phyloP scores from a whole-genome alignment of 148 eudicot species.

The Vaccinium darrowii region DNA sequence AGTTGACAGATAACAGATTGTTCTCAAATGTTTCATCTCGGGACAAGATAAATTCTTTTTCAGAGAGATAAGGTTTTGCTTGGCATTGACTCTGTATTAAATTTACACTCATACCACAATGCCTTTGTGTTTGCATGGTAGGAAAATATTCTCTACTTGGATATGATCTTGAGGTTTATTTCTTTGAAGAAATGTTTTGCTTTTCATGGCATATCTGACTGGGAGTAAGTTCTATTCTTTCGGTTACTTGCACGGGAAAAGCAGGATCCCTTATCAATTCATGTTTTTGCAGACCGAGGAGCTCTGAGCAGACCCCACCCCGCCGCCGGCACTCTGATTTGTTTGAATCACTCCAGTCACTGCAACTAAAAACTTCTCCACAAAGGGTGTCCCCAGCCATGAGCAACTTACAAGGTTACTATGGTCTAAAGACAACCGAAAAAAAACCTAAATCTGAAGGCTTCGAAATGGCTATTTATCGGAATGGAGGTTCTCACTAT shows the following conservation, averaged over 20 bases:
- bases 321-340: constrained; percentile 54
- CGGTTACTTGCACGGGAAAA: not conserved
- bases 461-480: constrained; percentile 72
- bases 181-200: not conserved
- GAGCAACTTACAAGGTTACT: constrained; percentile 74
- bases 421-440: constrained; percentile 47
- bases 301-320: constrained; percentile 51
- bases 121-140: not conserved
- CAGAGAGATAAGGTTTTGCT: not conserved
- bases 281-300: constrained; percentile 48
- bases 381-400: constrained; percentile 68
- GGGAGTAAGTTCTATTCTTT: not conserved
- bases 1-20: not conserved
- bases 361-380: constrained; percentile 51
- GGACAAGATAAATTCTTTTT: not conserved
- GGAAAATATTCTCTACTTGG: not conserved
- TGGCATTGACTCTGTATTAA: not conserved
- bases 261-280: not conserved
- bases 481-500: constrained; percentile 41
- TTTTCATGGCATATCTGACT: not conserved
- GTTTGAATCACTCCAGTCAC: constrained; percentile 60
- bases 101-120: not conserved
- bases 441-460: constrained; percentile 44
- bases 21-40: not conserved
- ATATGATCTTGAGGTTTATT: not conserved